phyloP scores from a whole-genome alignment of 345 rosid genomes.

The Excoecaria cochinchinensis region DNA sequence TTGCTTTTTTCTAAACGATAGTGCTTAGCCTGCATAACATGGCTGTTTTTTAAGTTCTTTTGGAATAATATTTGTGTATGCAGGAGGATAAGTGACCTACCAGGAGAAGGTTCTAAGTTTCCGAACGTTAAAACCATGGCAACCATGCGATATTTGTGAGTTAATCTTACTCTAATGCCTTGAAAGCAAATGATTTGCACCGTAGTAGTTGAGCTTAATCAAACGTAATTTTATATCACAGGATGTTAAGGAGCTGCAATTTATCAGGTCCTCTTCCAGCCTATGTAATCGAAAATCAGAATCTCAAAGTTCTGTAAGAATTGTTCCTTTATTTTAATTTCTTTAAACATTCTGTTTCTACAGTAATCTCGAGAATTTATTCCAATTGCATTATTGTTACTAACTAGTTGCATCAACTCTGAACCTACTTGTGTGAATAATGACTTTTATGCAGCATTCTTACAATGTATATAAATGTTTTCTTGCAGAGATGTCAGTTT shows the following conservation, averaged over 20 bases:
- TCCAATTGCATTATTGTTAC: background rate
- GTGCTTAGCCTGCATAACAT: background rate
- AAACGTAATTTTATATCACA: background rate
- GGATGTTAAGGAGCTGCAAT: slow-evolving; percentile 17
- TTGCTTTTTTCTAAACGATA: background rate
- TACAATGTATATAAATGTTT: background rate
- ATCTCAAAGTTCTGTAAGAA: slow-evolving; percentile 2
- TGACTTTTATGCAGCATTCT: too few relatives aligned
- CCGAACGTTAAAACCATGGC: background rate
- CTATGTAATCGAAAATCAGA: background rate
- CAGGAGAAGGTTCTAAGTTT: slow-evolving; percentile 14
- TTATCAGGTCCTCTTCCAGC: background rate
- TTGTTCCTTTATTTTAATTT: background rate
- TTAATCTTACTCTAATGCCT: background rate
- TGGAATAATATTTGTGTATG: background rate
- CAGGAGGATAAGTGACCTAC: slow-evolving; percentile 15
- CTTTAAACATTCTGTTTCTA: background rate
- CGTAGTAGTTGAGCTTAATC: background rate
- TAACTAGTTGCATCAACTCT: background rate
- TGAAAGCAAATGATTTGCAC: background rate
- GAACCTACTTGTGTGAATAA: too few relatives aligned
- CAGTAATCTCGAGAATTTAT: background rate
- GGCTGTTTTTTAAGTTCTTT: background rate
- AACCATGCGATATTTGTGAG: background rate
- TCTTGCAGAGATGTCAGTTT: slow-evolving; percentile 14